Evolutionary conservation across 306 rosid species (phyloP).

Genomic region (Pyrus bretschneideri): DNA sequence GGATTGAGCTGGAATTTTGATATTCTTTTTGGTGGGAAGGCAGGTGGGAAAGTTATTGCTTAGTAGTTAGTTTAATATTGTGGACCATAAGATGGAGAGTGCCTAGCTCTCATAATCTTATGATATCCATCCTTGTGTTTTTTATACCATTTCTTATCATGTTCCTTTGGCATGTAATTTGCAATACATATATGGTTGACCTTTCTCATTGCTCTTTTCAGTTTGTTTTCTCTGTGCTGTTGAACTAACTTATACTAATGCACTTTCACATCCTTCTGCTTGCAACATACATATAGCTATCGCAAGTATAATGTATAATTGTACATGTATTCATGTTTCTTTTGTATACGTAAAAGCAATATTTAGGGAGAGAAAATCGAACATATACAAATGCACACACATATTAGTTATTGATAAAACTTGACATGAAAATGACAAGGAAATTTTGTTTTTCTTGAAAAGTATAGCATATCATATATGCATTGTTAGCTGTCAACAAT

Average conservation of each 20-base stretch:
- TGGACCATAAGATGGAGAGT: constrained; percentile 17
- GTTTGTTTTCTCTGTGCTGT: not conserved
- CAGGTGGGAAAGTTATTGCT: constrained; percentile 32
- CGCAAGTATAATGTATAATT: not conserved
- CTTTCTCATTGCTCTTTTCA: not conserved
- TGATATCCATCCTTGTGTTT: not conserved
- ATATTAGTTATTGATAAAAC: too few species aligned
- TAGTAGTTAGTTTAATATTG: constrained; percentile 1
- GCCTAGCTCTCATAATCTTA: constrained; percentile 2
- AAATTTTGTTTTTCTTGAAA: not conserved
- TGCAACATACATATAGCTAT: not conserved
- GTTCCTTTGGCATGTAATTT: constrained; percentile 1
- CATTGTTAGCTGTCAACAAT: not conserved
- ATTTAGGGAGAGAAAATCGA: not conserved
- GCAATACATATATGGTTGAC: not conserved
- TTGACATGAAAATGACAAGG: not conserved
- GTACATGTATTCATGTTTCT: not conserved
- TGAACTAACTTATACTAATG: not conserved
- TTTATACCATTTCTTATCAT: constrained; percentile 23
- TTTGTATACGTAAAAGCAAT: not conserved
- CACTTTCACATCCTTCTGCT: not conserved
- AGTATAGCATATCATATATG: not conserved
- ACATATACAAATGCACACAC: not conserved
- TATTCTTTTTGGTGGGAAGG: constrained; percentile 17
- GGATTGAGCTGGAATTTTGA: constrained; percentile 8